Evolutionary conservation across 768 basidiomycete genomes (phyloP).

Genomic region (Podaxis sp.): DNA sequence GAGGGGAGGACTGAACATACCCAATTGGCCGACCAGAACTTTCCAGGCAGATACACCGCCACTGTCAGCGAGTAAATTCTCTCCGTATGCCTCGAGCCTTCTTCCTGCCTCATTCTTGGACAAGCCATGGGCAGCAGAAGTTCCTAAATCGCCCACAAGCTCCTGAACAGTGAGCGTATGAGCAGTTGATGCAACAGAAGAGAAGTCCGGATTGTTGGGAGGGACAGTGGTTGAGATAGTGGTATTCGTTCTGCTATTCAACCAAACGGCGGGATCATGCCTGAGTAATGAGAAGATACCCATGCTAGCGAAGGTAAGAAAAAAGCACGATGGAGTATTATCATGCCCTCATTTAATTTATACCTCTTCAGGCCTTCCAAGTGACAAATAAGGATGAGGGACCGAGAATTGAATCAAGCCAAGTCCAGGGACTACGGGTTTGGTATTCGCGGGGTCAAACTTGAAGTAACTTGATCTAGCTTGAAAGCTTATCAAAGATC

Average conservation of each 20-base stretch:
- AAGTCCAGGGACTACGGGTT: too few species aligned
- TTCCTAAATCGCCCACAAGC: conserved; percentile 31
- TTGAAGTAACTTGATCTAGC: too few species aligned
- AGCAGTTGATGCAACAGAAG: conserved; percentile 30
- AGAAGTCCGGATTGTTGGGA: conserved; percentile 30
- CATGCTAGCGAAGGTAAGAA: neutral
- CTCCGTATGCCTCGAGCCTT: conserved; percentile 33
- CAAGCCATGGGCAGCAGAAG: conserved; percentile 32
- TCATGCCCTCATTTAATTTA: too few species aligned
- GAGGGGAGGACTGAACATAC: conserved; percentile 18
- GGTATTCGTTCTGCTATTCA: conserved; percentile 31
- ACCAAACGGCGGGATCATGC: conserved; percentile 19
- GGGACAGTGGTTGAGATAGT: conserved; percentile 33
- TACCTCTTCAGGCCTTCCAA: too few species aligned
- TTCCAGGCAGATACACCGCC: conserved; percentile 33
- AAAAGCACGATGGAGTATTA: neutral
- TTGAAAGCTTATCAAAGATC: too few species aligned
- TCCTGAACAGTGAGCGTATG: conserved; percentile 31
- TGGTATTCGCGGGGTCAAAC: too few species aligned
- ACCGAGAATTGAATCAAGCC: too few species aligned
- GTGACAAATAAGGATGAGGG: too few species aligned
- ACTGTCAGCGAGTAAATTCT: conserved; percentile 34
- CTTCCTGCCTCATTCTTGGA: conserved; percentile 34
- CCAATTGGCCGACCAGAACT: conserved; percentile 36
- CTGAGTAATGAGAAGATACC: neutral